phyloP scores from a whole-genome alignment of 352 stramenopile genomes.

The Nothophytophthora sp. region DNA sequence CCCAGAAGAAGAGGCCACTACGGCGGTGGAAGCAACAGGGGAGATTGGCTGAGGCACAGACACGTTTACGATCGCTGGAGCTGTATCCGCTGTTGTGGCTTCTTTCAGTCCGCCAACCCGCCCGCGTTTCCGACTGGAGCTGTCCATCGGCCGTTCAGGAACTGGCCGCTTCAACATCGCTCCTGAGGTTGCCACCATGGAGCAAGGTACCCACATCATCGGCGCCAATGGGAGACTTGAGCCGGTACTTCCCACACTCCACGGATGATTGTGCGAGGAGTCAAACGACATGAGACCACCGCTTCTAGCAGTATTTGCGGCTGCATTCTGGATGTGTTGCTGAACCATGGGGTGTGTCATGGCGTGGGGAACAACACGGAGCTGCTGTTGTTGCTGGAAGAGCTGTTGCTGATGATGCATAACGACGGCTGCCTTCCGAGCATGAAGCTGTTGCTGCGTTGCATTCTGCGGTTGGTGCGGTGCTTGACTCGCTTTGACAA shows the following conservation, averaged over 20 bases:
- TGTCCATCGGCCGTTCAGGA: slow-evolving; percentile 8
- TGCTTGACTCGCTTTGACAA: slow-evolving; percentile 10
- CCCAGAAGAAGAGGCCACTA: neutral
- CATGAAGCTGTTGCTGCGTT: slow-evolving; percentile 5
- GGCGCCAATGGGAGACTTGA: slow-evolving; percentile 20
- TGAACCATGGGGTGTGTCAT: slow-evolving; percentile 10
- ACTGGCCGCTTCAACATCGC: slow-evolving; percentile 17
- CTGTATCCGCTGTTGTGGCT: slow-evolving; percentile 3
- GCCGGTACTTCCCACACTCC: slow-evolving; percentile 10
- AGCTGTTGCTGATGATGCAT: slow-evolving; percentile 14
- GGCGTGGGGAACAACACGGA: slow-evolving; percentile 6
- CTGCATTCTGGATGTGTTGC: slow-evolving; percentile 2
- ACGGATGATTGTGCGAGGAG: slow-evolving; percentile 15
- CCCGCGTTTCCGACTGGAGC: slow-evolving; percentile 13
- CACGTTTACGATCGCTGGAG: slow-evolving; percentile 6
- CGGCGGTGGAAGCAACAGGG: neutral
- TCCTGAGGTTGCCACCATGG: slow-evolving; percentile 22
- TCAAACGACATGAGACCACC: slow-evolving; percentile 27
- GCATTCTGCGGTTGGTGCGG: too few relatives aligned
- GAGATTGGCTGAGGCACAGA: slow-evolving; percentile 1
- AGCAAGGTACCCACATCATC: slow-evolving; percentile 49
- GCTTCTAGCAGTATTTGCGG: neutral
- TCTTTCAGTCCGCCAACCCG: slow-evolving; percentile 15
- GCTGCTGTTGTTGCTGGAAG: too few relatives aligned
- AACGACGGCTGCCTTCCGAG: slow-evolving; percentile 9